These are phyloP conservation scores for Hemileccinum impolitum DNA, from an alignment of 768 basidiomycete species.

Conservation along the genomic window DNA sequence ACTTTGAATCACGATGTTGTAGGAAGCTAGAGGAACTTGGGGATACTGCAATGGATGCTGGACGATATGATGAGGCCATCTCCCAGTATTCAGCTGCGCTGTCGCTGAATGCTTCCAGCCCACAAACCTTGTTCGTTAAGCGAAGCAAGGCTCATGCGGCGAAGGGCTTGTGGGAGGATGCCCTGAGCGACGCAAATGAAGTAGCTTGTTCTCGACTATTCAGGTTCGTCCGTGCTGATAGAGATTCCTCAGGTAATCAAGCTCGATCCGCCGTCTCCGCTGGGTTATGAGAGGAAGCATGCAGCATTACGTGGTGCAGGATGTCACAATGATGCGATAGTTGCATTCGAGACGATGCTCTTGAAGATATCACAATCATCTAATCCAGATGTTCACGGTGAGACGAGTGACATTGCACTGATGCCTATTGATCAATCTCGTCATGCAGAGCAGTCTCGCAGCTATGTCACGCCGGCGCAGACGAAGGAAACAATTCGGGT, in stretches of 20 bases:
- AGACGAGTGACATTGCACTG: not conserved
- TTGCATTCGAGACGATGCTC: slow-evolving; percentile 8
- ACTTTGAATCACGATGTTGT: not conserved
- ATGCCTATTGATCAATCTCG: not conserved
- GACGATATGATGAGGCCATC: not conserved
- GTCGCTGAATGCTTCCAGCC: not conserved
- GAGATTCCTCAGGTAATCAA: slow-evolving; percentile 3
- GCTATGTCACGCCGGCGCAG: not conserved
- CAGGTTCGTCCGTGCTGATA: not conserved
- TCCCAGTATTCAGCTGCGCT: slow-evolving; percentile 5
- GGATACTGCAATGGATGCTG: not conserved
- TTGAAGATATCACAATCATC: slow-evolving; percentile 3
- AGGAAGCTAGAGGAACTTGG: not conserved
- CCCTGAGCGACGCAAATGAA: slow-evolving; percentile 7
- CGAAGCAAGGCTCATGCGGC: slow-evolving; percentile 4
- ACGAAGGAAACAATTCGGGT: not conserved
- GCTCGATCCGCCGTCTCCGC: slow-evolving; percentile 6
- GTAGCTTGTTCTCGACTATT: not conserved
- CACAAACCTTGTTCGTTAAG: not conserved
- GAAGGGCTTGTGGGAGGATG: not conserved
- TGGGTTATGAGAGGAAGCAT: slow-evolving; percentile 10
- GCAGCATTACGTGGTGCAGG: slow-evolving; percentile 2
- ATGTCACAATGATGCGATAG: not conserved
- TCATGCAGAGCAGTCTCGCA: not conserved
- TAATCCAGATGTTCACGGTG: slow-evolving; percentile 3